These are phyloP conservation scores for Gamsiella multidivaricata DNA, from an alignment of 192 early-diverging fungal genomes.

Conservation along the genomic window DNA sequence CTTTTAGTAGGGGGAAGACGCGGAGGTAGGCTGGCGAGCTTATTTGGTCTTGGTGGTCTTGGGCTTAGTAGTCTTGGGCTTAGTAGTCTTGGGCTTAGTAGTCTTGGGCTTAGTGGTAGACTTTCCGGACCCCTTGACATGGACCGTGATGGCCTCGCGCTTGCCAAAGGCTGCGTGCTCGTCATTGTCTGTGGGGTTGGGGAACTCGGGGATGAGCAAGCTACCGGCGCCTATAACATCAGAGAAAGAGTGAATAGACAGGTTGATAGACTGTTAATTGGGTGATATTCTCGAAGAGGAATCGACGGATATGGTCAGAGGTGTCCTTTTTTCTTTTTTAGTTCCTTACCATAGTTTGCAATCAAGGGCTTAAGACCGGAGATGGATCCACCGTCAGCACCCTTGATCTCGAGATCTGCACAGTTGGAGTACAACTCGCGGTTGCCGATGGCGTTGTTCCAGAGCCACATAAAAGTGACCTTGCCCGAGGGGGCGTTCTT, in stretches of 20 bases:
- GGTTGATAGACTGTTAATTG: background rate
- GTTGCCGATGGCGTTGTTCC: slow-evolving; percentile 72
- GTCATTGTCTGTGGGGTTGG: slow-evolving; percentile 46
- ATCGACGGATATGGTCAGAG: too few relatives aligned
- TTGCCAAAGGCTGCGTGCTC: slow-evolving; percentile 5
- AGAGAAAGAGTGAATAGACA: background rate
- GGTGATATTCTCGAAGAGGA: too few relatives aligned
- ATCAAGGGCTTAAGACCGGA: slow-evolving; percentile 54
- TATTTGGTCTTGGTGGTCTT: background rate
- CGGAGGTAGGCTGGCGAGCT: too few relatives aligned
- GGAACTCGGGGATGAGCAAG: slow-evolving; percentile 54
- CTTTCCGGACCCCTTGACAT: background rate
- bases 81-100: slow-evolving; percentile 1
- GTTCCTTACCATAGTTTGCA: slow-evolving; percentile 54
- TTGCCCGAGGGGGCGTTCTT: slow-evolving; percentile 63
- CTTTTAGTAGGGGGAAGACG: too few relatives aligned
- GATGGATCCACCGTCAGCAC: slow-evolving; percentile 45
- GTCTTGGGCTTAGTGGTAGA: background rate
- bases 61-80: background rate
- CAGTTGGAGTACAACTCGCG: slow-evolving; percentile 78
- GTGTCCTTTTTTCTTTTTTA: too few relatives aligned
- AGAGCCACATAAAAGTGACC: slow-evolving; percentile 70
- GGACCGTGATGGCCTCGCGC: slow-evolving; percentile 17
- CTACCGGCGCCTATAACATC: background rate
- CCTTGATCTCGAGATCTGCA: slow-evolving; percentile 68